Evolutionary conservation across 768 basidiomycete species (phyloP), one percentile per base, ranked within the genome.

Genomic region (Psilocybe tampanensis): DNA sequence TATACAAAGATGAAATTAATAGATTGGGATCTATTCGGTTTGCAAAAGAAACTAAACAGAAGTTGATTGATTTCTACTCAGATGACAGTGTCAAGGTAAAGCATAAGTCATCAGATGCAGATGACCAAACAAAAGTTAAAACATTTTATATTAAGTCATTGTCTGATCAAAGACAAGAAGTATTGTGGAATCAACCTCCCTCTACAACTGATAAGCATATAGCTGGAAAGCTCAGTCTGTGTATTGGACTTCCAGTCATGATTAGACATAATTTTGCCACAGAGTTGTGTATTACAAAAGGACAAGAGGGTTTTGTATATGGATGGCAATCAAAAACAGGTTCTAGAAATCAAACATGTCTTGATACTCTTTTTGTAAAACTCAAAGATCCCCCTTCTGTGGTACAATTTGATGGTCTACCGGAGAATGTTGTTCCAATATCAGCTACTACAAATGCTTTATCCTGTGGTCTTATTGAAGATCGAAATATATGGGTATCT

Each of bases 1-100:
- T 62, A 11, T 65, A 73, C 22, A 72, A 73, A 55, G 77, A 79
- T 60, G 55, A 63, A 52, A 67, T 77, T 0, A 80, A 80, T 62
- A n/a, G 60, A 8, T 5, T 72, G 0, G 74, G 74, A 1, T 33
- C 52, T 17, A 8, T 49, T 13, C 55, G 68, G 13, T 80, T 76
- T 69, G 71, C 77, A 4, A 12, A 32, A 18, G 74, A 77, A 18
- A 68, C 66, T 1, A 45, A 44, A 1, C 71, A 72, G 58, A 18
- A 21, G 1, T 47, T 75, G 0, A 36, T 29, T 2, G 44, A 64
- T 18, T 72, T 73, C 42, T 70, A 58, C 54, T 69, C 69, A 5
- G 58, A 63, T 18, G 71, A 73, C 48, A 56, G 29, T 2, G 8
- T 60, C 3, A 55, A 56, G 19, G n/a, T 29, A 17, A 21, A 55